phyloP scores from a whole-genome alignment of 352 stramenopile species.

The Plasmopara viticola region DNA sequence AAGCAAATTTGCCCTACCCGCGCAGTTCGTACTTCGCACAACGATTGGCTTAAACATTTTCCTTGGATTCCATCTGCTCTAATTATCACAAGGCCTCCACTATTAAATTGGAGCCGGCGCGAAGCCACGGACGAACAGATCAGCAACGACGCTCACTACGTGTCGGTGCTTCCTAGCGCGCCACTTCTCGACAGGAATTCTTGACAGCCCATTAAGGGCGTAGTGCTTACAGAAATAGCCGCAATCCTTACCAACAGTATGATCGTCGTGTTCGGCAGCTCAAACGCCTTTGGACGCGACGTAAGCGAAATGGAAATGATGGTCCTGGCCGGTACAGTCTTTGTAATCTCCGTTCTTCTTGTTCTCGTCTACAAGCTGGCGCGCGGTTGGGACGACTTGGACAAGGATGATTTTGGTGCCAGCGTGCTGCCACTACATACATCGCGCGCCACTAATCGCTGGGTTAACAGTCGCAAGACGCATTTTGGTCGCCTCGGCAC shows the following conservation, averaged over 20 bases:
- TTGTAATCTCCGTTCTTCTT: conserved; percentile 65
- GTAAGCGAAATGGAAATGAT: conserved; percentile 67
- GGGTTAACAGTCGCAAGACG: conserved; percentile 53
- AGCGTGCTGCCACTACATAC: conserved; percentile 39
- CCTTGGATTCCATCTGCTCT: background rate
- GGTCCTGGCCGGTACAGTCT: conserved; percentile 56
- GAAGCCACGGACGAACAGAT: conserved; percentile 1
- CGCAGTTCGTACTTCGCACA: background rate
- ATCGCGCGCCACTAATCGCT: conserved; percentile 44
- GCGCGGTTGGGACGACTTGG: conserved; percentile 54
- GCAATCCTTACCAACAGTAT: conserved; percentile 25
- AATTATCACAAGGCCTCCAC: background rate
- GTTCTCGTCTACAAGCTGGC: conserved; percentile 72
- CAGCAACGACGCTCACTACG: background rate
- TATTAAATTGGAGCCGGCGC: conserved; percentile 3
- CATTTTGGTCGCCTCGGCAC: conserved; percentile 65
- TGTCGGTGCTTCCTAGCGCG: background rate
- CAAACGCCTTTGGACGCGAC: conserved; percentile 65
- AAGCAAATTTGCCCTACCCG: background rate
- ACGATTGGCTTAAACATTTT: background rate
- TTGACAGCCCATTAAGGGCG: conserved; percentile 9
- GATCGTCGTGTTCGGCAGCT: conserved; percentile 67
- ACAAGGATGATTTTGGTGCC: conserved; percentile 35
- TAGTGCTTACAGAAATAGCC: conserved; percentile 4
- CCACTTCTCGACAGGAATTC: background rate